Conservation (phyloP, 345 rosid genomes). For the Lepidium aucheri region DNA sequence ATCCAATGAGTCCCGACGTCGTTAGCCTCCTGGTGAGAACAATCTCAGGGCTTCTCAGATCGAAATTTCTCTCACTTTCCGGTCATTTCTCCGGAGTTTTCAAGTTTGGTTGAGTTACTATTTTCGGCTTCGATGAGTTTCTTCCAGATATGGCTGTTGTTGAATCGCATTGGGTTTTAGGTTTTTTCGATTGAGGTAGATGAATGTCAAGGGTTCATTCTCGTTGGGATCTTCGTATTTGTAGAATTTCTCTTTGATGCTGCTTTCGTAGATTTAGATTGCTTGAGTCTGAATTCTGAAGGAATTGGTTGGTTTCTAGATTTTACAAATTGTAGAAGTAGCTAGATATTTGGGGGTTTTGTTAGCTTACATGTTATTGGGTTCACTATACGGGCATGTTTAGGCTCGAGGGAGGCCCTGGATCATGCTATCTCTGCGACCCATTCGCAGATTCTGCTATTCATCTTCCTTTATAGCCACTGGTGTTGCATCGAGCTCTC, state of each 20-base stretch:
- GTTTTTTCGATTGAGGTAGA: slow-evolving; percentile 8
- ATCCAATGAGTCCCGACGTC: not conserved
- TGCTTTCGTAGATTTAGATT: not conserved
- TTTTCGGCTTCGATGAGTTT: not conserved
- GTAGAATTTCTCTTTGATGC: not conserved
- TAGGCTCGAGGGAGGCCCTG: slow-evolving; percentile 32
- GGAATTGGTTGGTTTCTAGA: slow-evolving; percentile 7
- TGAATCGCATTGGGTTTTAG: slow-evolving; percentile 11
- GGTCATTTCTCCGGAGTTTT: not conserved
- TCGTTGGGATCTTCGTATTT: not conserved
- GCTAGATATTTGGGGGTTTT: not conserved
- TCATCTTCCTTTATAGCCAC: slow-evolving; percentile 21
- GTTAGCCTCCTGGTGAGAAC: slow-evolving; percentile 17
- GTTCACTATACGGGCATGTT: slow-evolving; percentile 35
- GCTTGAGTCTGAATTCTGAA: not conserved
- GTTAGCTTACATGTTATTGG: not conserved
- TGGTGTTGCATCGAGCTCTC: slow-evolving; percentile 23
- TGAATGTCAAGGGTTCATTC: not conserved
- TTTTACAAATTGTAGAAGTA: slow-evolving; percentile 4
- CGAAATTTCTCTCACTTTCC: slow-evolving; percentile 11
- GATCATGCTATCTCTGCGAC: slow-evolving; percentile 60
- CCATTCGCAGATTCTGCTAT: slow-evolving; percentile 44
- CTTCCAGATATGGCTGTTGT: not conserved
- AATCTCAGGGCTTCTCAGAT: slow-evolving; percentile 17
- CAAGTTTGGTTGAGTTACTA: not conserved